These are phyloP conservation scores for Nitzschia inconspicua DNA, from an alignment of 108 stramenopile species.

Conservation along the genomic window DNA sequence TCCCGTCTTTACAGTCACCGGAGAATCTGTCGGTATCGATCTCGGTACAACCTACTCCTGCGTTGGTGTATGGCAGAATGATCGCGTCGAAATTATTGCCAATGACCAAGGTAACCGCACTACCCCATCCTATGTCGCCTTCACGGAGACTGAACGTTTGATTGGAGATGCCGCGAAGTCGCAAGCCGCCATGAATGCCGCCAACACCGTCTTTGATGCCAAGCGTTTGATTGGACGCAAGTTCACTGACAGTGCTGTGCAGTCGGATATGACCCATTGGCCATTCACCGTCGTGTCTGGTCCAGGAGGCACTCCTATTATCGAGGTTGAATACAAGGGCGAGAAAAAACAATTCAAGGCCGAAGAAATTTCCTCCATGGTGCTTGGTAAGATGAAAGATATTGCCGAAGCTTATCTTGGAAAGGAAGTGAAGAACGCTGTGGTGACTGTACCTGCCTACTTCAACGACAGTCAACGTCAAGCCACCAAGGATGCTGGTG, in stretches of 20 bases:
- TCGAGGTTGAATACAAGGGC: slow-evolving; percentile 97
- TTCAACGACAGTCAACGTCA: slow-evolving; percentile 99
- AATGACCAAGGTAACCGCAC: slow-evolving; percentile 99
- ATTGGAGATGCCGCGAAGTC: slow-evolving; percentile 96
- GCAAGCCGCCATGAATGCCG: slow-evolving; percentile 97
- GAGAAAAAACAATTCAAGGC: slow-evolving; percentile 97
- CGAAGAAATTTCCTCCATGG: slow-evolving; percentile 99
- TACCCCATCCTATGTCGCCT: slow-evolving; percentile 99
- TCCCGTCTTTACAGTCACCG: slow-evolving; percentile 18
- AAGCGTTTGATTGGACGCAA: slow-evolving; percentile 98
- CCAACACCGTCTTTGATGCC: slow-evolving; percentile 98
- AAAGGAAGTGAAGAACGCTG: slow-evolving; percentile 98
- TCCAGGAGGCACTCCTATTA: slow-evolving; percentile 91
- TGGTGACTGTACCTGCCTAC: slow-evolving; percentile 99
- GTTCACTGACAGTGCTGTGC: slow-evolving; percentile 91
- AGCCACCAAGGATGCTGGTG: slow-evolving; percentile 99
- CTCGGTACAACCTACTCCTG: slow-evolving; percentile 91
- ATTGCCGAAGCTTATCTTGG: slow-evolving; percentile 99
- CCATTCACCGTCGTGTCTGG: slow-evolving; percentile 94
- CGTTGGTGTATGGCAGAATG: slow-evolving; percentile 98
- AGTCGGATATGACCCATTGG: slow-evolving; percentile 99
- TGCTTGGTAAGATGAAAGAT: slow-evolving; percentile 98
- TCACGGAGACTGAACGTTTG: slow-evolving; percentile 97
- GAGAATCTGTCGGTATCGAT: slow-evolving; percentile 91
- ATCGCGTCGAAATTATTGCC: slow-evolving; percentile 99